phyloP scores from a whole-genome alignment of 1,284 basidiomycete species.

The Taiwanofungus camphoratus region DNA sequence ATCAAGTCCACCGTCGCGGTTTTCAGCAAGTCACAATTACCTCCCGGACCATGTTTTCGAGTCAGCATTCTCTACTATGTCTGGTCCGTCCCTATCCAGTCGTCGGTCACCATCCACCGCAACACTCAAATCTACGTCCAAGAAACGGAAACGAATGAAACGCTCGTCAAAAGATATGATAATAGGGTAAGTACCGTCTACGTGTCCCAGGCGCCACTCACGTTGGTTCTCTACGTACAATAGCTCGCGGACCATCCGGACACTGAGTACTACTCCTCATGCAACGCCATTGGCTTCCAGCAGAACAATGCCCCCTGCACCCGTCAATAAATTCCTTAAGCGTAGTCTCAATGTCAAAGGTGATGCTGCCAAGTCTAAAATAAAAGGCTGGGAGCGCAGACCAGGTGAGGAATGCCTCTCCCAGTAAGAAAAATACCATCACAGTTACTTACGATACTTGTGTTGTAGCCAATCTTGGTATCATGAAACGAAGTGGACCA shows the following conservation, averaged over 20 bases:
- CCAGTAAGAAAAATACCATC: neutral
- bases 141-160: slow-evolving; percentile 23
- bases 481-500: slow-evolving; percentile 27
- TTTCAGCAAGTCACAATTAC: slow-evolving; percentile 20
- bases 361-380: slow-evolving; percentile 13
- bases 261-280: slow-evolving; percentile 17
- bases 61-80: slow-evolving; percentile 21
- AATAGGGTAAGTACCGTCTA: slow-evolving; percentile 23
- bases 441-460: neutral
- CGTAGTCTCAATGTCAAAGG: slow-evolving; percentile 26
- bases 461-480: slow-evolving; percentile 23
- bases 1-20: neutral
- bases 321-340: slow-evolving; percentile 24
- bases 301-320: slow-evolving; percentile 20
- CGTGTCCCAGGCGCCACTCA: neutral
- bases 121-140: slow-evolving; percentile 10
- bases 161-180: slow-evolving; percentile 25
- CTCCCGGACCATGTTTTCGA: slow-evolving; percentile 34
- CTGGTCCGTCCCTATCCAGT: slow-evolving; percentile 14
- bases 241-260: slow-evolving; percentile 29
- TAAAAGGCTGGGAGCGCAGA: slow-evolving; percentile 30
- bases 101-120: slow-evolving; percentile 6
- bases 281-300: slow-evolving; percentile 13
- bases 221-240: neutral
- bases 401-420: slow-evolving; percentile 21